A percentile compares a stretch with the other conserved stretches of the same genome.
Evolutionary conservation across 2,329 filamentous ascomycete species (phyloP).

Genomic region (Sclerotinia glacialis): DNA sequence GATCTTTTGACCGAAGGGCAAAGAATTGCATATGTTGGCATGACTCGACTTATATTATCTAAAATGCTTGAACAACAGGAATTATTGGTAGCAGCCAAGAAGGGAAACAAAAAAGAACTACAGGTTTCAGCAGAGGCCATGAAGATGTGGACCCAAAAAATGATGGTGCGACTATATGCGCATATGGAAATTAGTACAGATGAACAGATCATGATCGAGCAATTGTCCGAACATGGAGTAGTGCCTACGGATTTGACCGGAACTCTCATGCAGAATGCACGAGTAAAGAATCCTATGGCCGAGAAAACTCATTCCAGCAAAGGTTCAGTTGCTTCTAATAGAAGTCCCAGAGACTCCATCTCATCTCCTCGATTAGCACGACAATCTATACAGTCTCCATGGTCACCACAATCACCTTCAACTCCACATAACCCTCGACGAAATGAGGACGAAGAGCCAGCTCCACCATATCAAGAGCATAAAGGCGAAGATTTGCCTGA

Average conservation of each 20-base stretch:
- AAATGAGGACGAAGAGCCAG: slow-evolving; percentile 46
- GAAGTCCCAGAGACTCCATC: slow-evolving; percentile 41
- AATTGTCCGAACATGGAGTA: slow-evolving; percentile 89
- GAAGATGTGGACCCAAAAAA: slow-evolving; percentile 97
- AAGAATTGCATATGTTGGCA: slow-evolving; percentile 90
- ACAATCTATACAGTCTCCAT: slow-evolving; percentile 27
- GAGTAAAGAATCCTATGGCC: slow-evolving; percentile 89
- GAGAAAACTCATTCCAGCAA: slow-evolving; percentile 43
- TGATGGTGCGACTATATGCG: slow-evolving; percentile 90
- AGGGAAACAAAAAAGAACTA: slow-evolving; percentile 68
- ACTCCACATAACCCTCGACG: slow-evolving; percentile 20
- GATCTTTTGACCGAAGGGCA: slow-evolving; percentile 93
- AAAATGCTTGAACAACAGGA: slow-evolving; percentile 71
- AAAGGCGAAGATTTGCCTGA: slow-evolving; percentile 70
- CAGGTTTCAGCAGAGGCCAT: slow-evolving; percentile 70
- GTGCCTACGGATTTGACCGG: slow-evolving; percentile 79
- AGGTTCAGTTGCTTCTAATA: slow-evolving; percentile 29
- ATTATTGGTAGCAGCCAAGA: slow-evolving; percentile 52
- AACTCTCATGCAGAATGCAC: slow-evolving; percentile 83
- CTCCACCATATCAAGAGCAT: slow-evolving; percentile 60
- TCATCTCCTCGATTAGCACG: slow-evolving; percentile 36
- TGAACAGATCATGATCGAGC: slow-evolving; percentile 98
- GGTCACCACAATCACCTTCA: slow-evolving; percentile 18
- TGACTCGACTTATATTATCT: slow-evolving; percentile 77
- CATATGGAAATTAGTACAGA: slow-evolving; percentile 94